Conservation (phyloP, 2,329 filamentous ascomycete genomes). For the Fusarium sp. region DNA sequence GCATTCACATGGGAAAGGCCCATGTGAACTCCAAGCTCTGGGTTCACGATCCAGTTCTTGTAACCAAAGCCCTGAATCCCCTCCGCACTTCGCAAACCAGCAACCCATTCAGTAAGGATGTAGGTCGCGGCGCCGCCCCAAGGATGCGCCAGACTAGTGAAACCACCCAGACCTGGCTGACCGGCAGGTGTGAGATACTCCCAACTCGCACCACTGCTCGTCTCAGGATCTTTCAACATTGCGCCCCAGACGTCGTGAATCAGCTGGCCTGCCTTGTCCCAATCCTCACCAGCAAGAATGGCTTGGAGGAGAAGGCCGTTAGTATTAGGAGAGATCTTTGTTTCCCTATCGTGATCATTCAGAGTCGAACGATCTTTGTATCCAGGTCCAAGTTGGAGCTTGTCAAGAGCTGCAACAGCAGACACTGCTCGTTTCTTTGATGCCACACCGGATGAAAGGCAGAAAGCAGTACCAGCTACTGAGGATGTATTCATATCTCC, state of each 20-base stretch:
- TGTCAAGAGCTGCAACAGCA: conserved; percentile 3
- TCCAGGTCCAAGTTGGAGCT: neutral
- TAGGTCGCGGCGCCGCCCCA: conserved; percentile 18
- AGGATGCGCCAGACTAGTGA: conserved; percentile 2
- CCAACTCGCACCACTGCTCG: conserved; percentile 10
- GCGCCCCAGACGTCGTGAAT: conserved; percentile 9
- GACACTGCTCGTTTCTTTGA: neutral
- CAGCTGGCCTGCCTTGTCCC: neutral
- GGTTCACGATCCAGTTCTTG: conserved; percentile 4
- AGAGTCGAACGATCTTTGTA: conserved; percentile 9
- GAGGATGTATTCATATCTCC: conserved; percentile 12
- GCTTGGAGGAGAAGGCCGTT: conserved; percentile 7
- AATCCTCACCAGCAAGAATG: neutral
- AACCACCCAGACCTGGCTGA: neutral
- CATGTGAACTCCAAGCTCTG: conserved; percentile 6
- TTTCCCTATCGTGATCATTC: neutral
- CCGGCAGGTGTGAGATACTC: conserved; percentile 8
- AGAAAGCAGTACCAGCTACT: conserved; percentile 6
- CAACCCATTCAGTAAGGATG: conserved; percentile 11
- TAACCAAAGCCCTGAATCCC: conserved; percentile 6
- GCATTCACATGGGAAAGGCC: conserved; percentile 1
- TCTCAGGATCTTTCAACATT: conserved; percentile 9
- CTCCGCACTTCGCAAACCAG: conserved; percentile 2
- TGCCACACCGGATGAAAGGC: conserved; percentile 1
- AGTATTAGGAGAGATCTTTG: conserved; percentile 18